phyloP scores from a whole-genome alignment of 78 protist genomes.

The Dictyostelium capitatum region DNA sequence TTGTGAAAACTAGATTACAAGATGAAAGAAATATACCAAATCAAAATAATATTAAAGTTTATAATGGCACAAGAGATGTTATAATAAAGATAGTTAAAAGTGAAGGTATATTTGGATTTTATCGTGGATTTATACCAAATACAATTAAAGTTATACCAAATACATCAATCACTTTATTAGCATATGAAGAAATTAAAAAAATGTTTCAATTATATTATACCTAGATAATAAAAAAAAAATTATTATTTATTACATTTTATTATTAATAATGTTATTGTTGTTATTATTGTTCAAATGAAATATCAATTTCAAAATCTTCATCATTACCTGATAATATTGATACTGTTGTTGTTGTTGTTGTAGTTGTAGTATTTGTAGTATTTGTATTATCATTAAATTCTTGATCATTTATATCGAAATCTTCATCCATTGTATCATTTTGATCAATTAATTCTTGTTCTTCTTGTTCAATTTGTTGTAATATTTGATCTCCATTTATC shows the following conservation, averaged over 20 bases:
- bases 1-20: conserved; percentile 66
- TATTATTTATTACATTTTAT: background rate
- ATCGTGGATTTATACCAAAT: conserved; percentile 75
- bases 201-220: conserved; percentile 23
- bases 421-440: background rate
- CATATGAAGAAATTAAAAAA: conserved; percentile 70
- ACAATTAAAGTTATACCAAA: conserved; percentile 73
- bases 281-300: background rate
- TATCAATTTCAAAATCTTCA: background rate
- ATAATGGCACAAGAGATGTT: conserved; percentile 56
- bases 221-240: background rate
- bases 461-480: conserved; percentile 7
- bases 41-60: conserved; percentile 19
- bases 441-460: background rate
- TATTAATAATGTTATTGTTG: background rate
- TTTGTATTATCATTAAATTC: background rate
- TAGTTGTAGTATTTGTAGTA: background rate
- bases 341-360: too few species aligned
- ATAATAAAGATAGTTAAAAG: conserved; percentile 24
- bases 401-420: background rate
- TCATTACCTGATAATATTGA: background rate
- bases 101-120: conserved; percentile 67
- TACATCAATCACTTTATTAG: conserved; percentile 76
- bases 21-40: conserved; percentile 77
- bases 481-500: background rate